phyloP scores from a whole-genome alignment of 2,329 filamentous ascomycete genomes.

The Clarireedia sp. region DNA sequence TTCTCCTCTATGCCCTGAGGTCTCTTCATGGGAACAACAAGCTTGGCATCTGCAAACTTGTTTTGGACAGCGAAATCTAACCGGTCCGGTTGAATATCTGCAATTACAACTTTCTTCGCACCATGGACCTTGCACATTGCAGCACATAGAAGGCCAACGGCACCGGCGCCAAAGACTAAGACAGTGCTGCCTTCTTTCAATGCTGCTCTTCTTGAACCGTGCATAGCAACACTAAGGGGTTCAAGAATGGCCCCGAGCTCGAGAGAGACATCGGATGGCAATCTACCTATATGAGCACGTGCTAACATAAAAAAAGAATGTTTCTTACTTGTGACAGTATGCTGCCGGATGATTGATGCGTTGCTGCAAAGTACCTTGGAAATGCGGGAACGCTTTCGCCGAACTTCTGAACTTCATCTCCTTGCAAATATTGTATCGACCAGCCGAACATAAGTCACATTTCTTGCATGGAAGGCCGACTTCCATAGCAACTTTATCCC shows the following conservation, averaged over 20 bases:
- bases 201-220: slow-evolving; percentile 74
- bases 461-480: slow-evolving; percentile 85
- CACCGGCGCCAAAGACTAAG: slow-evolving; percentile 84
- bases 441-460: slow-evolving; percentile 83
- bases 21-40: slow-evolving; percentile 29
- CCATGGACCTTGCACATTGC: slow-evolving; percentile 55
- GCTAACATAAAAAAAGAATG: neutral
- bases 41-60: slow-evolving; percentile 26
- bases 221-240: slow-evolving; percentile 81
- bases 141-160: slow-evolving; percentile 62
- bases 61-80: slow-evolving; percentile 60
- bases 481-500: slow-evolving; percentile 89
- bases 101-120: slow-evolving; percentile 83
- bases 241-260: slow-evolving; percentile 88
- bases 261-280: slow-evolving; percentile 65
- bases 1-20: slow-evolving; percentile 26
- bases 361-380: slow-evolving; percentile 29
- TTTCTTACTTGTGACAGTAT: slow-evolving; percentile 74
- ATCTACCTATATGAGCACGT: slow-evolving; percentile 16
- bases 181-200: slow-evolving; percentile 76
- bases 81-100: slow-evolving; percentile 86
- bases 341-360: slow-evolving; percentile 82
- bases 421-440: slow-evolving; percentile 92
- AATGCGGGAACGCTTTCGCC: slow-evolving; percentile 30
- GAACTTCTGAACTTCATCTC: slow-evolving; percentile 32